These are phyloP conservation scores for Candida ovalis DNA, from an alignment of 805 yeast genomes.

Conservation along the genomic window DNA sequence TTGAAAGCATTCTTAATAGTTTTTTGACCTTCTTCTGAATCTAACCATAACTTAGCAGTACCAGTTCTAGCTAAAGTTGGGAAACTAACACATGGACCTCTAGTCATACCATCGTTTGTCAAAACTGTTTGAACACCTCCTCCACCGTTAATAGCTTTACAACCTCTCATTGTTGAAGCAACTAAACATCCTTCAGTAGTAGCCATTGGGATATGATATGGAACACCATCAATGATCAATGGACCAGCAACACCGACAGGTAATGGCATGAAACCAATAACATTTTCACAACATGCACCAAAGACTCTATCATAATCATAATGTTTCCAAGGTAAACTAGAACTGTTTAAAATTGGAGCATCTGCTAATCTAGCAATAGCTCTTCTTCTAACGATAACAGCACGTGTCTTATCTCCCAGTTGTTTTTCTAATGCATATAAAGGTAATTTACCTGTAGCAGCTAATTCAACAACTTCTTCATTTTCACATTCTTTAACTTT, in stretches of 20 bases:
- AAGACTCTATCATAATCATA: constrained; percentile 95
- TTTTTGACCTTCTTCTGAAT: constrained; percentile 88
- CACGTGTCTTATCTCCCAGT: constrained; percentile 83
- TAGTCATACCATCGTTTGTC: constrained; percentile 97
- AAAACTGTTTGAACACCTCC: constrained; percentile 93
- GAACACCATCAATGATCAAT: constrained; percentile 79
- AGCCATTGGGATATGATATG: constrained; percentile 96
- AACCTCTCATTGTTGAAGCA: constrained; percentile 98
- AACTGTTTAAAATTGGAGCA: constrained; percentile 72
- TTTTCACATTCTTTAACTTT: constrained; percentile 60
- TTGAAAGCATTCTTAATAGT: constrained; percentile 84
- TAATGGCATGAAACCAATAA: constrained; percentile 91
- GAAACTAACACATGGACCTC: constrained; percentile 97
- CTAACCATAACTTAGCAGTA: constrained; percentile 92
- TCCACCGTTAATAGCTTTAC: constrained; percentile 95
- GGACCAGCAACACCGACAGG: constrained; percentile 99
- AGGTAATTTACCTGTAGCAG: constrained; percentile 75
- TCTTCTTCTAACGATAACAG: constrained; percentile 88
- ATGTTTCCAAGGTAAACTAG: constrained; percentile 70
- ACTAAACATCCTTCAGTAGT: constrained; percentile 99
- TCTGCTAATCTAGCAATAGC: constrained; percentile 83
- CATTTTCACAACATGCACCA: constrained; percentile 99
- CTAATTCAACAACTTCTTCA: constrained; percentile 71
- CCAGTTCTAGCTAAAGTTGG: constrained; percentile 84
- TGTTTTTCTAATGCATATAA: constrained; percentile 93